A percentile compares a stretch with the other conserved stretches of the same genome.
These are phyloP conservation scores for Hevea brasiliensis DNA, from an alignment of 345 rosid genomes.

Conservation along the genomic window DNA sequence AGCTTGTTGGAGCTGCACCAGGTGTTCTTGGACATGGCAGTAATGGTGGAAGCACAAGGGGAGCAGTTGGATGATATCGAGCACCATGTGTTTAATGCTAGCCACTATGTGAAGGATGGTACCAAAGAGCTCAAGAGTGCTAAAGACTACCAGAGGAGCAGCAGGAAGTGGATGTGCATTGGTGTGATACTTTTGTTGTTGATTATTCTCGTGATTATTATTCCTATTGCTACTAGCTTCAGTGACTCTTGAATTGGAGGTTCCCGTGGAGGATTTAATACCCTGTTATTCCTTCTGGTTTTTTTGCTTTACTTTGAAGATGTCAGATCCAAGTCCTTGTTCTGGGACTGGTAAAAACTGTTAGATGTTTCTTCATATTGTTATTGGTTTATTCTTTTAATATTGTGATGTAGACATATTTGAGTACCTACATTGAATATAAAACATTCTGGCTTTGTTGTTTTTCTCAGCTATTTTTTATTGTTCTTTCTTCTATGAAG, in stretches of 20 bases:
- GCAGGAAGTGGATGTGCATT: slow-evolving; percentile 80
- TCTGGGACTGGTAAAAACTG: no score
- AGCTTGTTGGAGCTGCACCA: slow-evolving; percentile 92
- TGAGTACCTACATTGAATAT: no score
- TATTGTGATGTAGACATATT: neutral
- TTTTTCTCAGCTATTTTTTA: neutral
- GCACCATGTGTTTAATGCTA: slow-evolving; percentile 81
- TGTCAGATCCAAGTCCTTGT: no score
- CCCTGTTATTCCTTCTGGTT: slow-evolving; percentile 41
- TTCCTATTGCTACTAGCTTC: slow-evolving; percentile 75
- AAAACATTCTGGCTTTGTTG: neutral
- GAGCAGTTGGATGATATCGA: slow-evolving; percentile 95
- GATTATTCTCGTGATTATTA: slow-evolving; percentile 61
- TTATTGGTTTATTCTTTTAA: slow-evolving; percentile 12
- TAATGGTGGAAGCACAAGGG: slow-evolving; percentile 91
- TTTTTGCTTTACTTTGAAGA: neutral
- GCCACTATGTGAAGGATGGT: slow-evolving; percentile 79
- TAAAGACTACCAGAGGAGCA: slow-evolving; percentile 62
- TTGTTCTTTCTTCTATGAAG: slow-evolving; percentile 10
- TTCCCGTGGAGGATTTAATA: slow-evolving; percentile 35
- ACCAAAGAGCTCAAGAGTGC: slow-evolving; percentile 70
- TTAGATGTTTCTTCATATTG: neutral
- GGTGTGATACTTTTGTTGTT: slow-evolving; percentile 65
- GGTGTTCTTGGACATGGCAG: slow-evolving; percentile 90
- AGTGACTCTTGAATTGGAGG: slow-evolving; percentile 55